phyloP scores from a whole-genome alignment of 352 stramenopile species.

The Pythium phragmiticola region DNA sequence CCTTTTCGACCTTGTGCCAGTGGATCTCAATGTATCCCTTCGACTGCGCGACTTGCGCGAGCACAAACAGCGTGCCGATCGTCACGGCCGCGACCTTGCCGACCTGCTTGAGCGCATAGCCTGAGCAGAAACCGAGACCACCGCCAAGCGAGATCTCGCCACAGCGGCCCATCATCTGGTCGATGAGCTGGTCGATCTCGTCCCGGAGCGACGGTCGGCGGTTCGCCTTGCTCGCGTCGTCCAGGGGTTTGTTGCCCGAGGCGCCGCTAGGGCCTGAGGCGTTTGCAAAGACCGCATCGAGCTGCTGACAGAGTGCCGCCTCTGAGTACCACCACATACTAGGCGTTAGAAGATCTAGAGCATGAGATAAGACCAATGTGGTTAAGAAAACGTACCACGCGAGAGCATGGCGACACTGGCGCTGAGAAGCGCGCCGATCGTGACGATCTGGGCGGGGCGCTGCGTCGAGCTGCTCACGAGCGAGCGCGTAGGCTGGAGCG shows the following conservation, averaged over 20 bases:
- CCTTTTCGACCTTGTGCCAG: slow-evolving; percentile 88
- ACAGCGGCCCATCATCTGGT: slow-evolving; percentile 54
- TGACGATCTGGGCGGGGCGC: slow-evolving; percentile 22
- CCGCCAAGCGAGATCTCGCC: slow-evolving; percentile 73
- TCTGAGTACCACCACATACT: slow-evolving; percentile 12
- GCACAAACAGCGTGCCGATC: slow-evolving; percentile 76
- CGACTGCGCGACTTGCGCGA: slow-evolving; percentile 72
- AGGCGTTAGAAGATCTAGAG: not conserved
- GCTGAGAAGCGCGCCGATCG: slow-evolving; percentile 49
- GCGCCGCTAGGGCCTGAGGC: slow-evolving; percentile 21
- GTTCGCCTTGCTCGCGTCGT: slow-evolving; percentile 32
- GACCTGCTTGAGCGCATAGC: slow-evolving; percentile 81
- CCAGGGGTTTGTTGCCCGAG: slow-evolving; percentile 11
- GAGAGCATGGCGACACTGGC: slow-evolving; percentile 46
- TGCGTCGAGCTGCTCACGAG: slow-evolving; percentile 5
- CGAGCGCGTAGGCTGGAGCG: slow-evolving; percentile 13
- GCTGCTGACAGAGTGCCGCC: slow-evolving; percentile 47
- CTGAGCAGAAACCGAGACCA: slow-evolving; percentile 78
- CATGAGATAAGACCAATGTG: not conserved
- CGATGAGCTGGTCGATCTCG: slow-evolving; percentile 60
- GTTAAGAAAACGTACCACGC: slow-evolving; percentile 22
- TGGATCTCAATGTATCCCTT: slow-evolving; percentile 90
- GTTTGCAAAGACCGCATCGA: slow-evolving; percentile 35
- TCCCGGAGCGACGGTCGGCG: slow-evolving; percentile 36
- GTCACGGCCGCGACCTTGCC: slow-evolving; percentile 76